Conservation (phyloP, 345 rosid genomes). For the Gossypium sturtianum region DNA sequence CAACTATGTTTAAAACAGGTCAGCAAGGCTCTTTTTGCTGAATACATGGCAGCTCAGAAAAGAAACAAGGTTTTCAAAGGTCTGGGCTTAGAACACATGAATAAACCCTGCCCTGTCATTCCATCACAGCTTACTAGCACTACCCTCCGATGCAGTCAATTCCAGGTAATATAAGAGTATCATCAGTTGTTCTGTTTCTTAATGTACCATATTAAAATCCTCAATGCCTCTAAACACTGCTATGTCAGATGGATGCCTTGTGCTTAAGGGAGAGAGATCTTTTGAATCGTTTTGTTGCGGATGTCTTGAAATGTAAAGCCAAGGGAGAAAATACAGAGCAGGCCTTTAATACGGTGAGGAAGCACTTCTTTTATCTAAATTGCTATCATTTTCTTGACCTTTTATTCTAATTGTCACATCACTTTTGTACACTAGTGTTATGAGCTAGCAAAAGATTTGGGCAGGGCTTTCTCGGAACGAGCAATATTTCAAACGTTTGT, state of each 20-base stretch:
- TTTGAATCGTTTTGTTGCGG: constrained; percentile 51
- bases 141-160: constrained; percentile 58
- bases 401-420: constrained; percentile 7
- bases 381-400: not conserved
- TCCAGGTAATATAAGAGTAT: constrained; percentile 45
- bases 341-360: constrained; percentile 55
- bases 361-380: not conserved
- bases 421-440: constrained; percentile 40
- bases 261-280: constrained; percentile 83
- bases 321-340: constrained; percentile 57
- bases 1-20: not conserved
- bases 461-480: constrained; percentile 81
- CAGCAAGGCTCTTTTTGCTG: constrained; percentile 82
- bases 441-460: constrained; percentile 81
- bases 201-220: not conserved
- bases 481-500: constrained; percentile 53
- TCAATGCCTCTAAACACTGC: constrained; percentile 3
- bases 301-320: constrained; percentile 53
- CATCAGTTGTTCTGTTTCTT: not conserved
- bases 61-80: constrained; percentile 60
- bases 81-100: constrained; percentile 85
- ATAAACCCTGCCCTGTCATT: constrained; percentile 50
- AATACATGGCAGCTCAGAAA: constrained; percentile 56
- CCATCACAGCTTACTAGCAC: constrained; percentile 64
- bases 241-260: constrained; percentile 52